phyloP scores from a whole-genome alignment of 148 eudicot species.

The Polygonum aviculare region DNA sequence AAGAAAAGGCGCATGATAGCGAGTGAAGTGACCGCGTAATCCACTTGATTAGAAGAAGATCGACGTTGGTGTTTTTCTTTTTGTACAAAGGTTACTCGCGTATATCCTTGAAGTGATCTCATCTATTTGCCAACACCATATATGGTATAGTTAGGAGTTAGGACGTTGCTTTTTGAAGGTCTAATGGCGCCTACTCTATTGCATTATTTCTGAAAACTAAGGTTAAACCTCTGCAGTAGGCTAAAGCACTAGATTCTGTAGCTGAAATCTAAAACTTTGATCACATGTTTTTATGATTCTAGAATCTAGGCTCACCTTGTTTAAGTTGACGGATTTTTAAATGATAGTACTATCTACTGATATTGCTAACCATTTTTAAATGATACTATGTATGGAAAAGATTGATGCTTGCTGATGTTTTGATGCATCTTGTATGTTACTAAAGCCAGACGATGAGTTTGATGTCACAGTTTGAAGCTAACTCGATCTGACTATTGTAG shows the following conservation, averaged over 20 bases:
- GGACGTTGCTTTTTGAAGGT: neutral
- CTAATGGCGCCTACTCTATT: neutral
- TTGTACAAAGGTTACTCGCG: neutral
- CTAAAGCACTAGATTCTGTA: neutral
- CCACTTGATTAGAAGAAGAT: neutral
- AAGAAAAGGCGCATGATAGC: conserved; percentile 25
- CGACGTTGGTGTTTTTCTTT: neutral
- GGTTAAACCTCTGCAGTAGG: neutral
- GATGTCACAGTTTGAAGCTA: too few relatives aligned
- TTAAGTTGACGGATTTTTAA: neutral
- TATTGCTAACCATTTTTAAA: neutral
- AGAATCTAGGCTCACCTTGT: neutral
- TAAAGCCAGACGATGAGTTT: too few relatives aligned
- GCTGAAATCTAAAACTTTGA: neutral
- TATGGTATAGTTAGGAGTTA: neutral
- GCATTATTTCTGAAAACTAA: neutral
- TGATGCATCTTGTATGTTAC: neutral
- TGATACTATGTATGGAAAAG: neutral
- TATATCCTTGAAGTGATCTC: neutral
- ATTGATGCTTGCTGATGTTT: neutral
- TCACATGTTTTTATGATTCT: neutral
- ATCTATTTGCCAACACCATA: neutral
- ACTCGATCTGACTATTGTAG: too few relatives aligned
- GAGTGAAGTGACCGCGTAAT: neutral
- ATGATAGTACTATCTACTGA: too few relatives aligned